A percentile compares a stretch with the other conserved stretches of the same genome.
These are phyloP conservation scores for Cyclotella sp. DNA, from an alignment of 108 stramenopile genomes.

Conservation along the genomic window DNA sequence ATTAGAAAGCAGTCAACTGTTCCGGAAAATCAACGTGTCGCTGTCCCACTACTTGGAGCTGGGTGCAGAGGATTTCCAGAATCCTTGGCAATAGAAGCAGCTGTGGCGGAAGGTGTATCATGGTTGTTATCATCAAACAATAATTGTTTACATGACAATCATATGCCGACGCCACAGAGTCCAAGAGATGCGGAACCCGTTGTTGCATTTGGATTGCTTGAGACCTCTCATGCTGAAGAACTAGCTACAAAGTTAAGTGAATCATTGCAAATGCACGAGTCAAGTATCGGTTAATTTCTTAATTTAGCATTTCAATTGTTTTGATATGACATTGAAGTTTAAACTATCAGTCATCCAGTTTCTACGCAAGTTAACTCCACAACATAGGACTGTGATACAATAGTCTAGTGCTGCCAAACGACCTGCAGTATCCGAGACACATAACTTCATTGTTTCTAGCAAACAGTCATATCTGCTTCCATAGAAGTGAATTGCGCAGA, in stretches of 20 bases:
- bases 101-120: constrained; percentile 35
- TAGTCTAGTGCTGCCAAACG: too few relatives aligned
- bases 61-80: constrained; percentile 77
- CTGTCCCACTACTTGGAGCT: constrained; percentile 71
- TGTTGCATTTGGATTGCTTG: constrained; percentile 42
- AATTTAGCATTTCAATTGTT: background rate
- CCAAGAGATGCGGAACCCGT: background rate
- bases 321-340: background rate
- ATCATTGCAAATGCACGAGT: background rate
- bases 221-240: constrained; percentile 24
- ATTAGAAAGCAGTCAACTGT: background rate
- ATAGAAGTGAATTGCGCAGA: too few relatives aligned
- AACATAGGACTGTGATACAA: too few relatives aligned
- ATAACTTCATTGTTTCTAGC: too few relatives aligned
- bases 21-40: constrained; percentile 43
- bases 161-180: background rate
- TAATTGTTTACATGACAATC: background rate
- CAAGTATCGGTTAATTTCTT: background rate
- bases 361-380: too few relatives aligned
- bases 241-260: constrained; percentile 12
- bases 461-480: too few relatives aligned
- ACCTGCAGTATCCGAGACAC: too few relatives aligned
- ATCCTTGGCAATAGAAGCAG: constrained; percentile 58
- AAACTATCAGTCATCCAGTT: background rate
- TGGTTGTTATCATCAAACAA: constrained; percentile 20